Evolutionary conservation across 2,329 filamentous ascomycete species (phyloP).

Genomic region (Colletotrichum tropicale): DNA sequence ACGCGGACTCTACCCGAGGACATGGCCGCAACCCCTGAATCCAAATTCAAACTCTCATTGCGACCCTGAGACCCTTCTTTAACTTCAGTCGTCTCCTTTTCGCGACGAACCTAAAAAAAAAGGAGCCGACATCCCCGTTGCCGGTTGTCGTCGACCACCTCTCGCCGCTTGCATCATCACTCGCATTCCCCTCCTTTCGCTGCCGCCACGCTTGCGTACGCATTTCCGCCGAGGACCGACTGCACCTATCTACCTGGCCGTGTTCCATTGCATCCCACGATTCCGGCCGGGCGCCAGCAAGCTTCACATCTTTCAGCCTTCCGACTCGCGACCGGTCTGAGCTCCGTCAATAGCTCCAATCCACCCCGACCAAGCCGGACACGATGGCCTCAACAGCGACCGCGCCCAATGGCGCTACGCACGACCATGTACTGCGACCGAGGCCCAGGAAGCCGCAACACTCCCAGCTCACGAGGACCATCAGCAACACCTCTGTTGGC

Average conservation of each 20-base stretch:
- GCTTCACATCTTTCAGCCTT: not conserved
- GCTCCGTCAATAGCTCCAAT: not conserved
- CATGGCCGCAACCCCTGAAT: conserved; percentile 16
- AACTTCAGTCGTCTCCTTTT: conserved; percentile 1
- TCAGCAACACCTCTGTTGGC: conserved; percentile 18
- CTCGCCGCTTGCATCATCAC: not conserved
- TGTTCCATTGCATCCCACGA: not conserved
- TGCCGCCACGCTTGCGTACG: not conserved
- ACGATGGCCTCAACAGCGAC: conserved; percentile 11
- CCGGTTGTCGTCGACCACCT: not conserved
- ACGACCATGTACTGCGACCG: conserved; percentile 52
- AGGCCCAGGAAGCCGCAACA: conserved; percentile 56
- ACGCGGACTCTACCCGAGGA: conserved; percentile 8
- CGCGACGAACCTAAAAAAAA: not conserved
- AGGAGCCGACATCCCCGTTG: not conserved
- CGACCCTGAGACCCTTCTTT: conserved; percentile 11
- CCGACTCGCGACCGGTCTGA: not conserved
- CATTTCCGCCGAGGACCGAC: not conserved
- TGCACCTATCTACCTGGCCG: not conserved
- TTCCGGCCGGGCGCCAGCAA: not conserved
- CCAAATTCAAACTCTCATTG: not conserved
- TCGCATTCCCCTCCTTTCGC: not conserved
- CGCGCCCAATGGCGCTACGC: conserved; percentile 16
- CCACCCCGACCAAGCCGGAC: not conserved
- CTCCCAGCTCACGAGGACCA: conserved; percentile 34